phyloP scores from a whole-genome alignment of 108 stramenopile genomes.

The Cyclotella choctawhatcheeana region DNA sequence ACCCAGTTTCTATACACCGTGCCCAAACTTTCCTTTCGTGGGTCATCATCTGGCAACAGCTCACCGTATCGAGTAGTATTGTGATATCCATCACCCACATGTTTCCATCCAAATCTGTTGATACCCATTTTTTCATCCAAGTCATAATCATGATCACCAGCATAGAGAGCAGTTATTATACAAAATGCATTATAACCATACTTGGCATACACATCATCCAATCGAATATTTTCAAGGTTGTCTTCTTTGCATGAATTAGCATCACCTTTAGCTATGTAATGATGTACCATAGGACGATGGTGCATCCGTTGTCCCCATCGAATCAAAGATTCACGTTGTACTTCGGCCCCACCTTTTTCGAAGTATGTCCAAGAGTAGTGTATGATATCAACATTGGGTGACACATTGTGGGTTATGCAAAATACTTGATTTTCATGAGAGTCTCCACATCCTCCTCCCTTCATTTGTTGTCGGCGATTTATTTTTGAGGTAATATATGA shows the following conservation, averaged over 20 bases:
- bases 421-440: constrained; percentile 57
- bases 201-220: constrained; percentile 46
- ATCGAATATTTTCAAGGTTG: constrained; percentile 16
- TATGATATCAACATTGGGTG: constrained; percentile 39
- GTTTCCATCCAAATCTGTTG: constrained; percentile 53
- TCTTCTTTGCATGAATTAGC: constrained; percentile 48
- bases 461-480: not conserved
- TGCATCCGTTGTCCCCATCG: constrained; percentile 51
- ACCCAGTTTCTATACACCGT: constrained; percentile 59
- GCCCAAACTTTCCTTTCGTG: constrained; percentile 49
- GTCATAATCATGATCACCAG: constrained; percentile 57
- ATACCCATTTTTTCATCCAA: constrained; percentile 31
- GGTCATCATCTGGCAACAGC: constrained; percentile 39
- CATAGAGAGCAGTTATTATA: constrained; percentile 53
- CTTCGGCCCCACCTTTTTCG: constrained; percentile 42
- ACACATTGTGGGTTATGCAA: constrained; percentile 55
- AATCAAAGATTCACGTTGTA: constrained; percentile 42
- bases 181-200: constrained; percentile 60
- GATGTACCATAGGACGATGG: constrained; percentile 53
- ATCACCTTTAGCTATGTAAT: constrained; percentile 46
- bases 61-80: constrained; percentile 63
- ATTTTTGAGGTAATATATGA: no score
- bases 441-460: constrained; percentile 61
- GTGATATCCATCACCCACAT: constrained; percentile 57
- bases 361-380: constrained; percentile 65